Evolutionary conservation across 768 basidiomycete species (phyloP), one percentile per base, ranked within the genome.

Genomic region (Boletus pseudo-olivaceus): DNA sequence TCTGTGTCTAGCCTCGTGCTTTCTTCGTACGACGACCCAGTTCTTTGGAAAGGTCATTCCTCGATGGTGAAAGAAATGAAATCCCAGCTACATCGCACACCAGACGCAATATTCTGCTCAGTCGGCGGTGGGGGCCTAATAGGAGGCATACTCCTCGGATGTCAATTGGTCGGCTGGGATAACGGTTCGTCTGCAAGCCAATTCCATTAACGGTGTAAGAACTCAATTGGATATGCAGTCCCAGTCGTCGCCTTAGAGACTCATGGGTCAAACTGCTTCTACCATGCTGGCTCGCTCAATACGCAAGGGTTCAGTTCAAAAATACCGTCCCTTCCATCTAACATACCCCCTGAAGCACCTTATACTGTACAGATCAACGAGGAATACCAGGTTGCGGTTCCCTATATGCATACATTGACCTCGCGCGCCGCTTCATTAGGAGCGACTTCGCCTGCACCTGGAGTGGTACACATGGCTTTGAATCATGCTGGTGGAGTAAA

Each of bases 111-210:
- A 40, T 82, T 90, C 55, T 90, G 89, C 63, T 84, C 83, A 49
- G 86, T 90, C 12, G 90, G 90, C 35, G 89, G 89, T 0, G 88
- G 78, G 0, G 88, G 89, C 1, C 70, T 91, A 0, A 68, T 88
- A 4, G 87, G 83, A 10, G 90, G 90, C 0, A 70, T 90, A 43
- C 81, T 89, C 33, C 68, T 75, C 5, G 89, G 89, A n/a, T 89
- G 87, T 60, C 75, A 76, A 47, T 65, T 63, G 3, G 77, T 80
- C 3, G 81, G 79, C 19, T 92, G 90, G 89, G 82, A 85, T 37
- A 78, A 84, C 42, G 84, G 89, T 88, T 56, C 58, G 78, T 55
- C 26, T 38, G 43, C 19, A 17, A 43, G 15, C 20, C 47, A 45
- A 44, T 51, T 27, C 47, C 35, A 17, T 46, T 17, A 29, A 14